These are phyloP conservation scores for Chiua virens DNA, from an alignment of 768 basidiomycete species.

Conservation along the genomic window DNA sequence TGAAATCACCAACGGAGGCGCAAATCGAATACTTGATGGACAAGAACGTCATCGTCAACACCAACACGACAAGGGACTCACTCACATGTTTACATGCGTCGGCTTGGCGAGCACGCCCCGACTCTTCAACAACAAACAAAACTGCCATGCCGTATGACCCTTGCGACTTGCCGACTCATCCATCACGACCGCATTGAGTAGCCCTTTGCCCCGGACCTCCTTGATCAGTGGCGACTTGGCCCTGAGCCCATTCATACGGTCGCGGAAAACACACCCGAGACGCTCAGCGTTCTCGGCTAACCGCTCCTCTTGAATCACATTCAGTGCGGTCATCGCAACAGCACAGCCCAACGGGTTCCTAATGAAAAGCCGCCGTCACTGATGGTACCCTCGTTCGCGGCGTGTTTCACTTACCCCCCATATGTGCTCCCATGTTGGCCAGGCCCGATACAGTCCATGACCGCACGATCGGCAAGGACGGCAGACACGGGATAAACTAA, in stretches of 20 bases:
- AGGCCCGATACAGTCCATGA: conserved; percentile 93
- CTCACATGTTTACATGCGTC: conserved; percentile 91
- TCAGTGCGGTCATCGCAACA: conserved; percentile 89
- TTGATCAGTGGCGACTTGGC: conserved; percentile 65
- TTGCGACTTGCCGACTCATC: conserved; percentile 76
- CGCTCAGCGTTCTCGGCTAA: conserved; percentile 76
- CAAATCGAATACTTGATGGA: conserved; percentile 95
- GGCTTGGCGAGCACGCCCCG: conserved; percentile 94
- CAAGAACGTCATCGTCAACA: background rate
- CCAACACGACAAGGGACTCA: conserved; percentile 6
- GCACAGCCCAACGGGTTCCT: conserved; percentile 96
- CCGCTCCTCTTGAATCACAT: conserved; percentile 87
- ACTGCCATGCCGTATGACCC: conserved; percentile 91
- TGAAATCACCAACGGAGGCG: conserved; percentile 93
- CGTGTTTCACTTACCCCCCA: conserved; percentile 61
- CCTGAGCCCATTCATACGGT: conserved; percentile 50
- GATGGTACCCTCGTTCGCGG: background rate
- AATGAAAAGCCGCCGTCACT: background rate
- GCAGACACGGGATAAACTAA: conserved; percentile 95
- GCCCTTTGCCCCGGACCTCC: conserved; percentile 80
- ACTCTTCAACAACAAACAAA: conserved; percentile 90
- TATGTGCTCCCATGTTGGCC: conserved; percentile 97
- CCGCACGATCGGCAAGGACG: conserved; percentile 84
- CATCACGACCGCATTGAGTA: conserved; percentile 93
- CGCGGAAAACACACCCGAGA: conserved; percentile 83